Evolutionary conservation across 441 rosid genomes (phyloP).

Genomic region (Rhodomyrtus psidioides): DNA sequence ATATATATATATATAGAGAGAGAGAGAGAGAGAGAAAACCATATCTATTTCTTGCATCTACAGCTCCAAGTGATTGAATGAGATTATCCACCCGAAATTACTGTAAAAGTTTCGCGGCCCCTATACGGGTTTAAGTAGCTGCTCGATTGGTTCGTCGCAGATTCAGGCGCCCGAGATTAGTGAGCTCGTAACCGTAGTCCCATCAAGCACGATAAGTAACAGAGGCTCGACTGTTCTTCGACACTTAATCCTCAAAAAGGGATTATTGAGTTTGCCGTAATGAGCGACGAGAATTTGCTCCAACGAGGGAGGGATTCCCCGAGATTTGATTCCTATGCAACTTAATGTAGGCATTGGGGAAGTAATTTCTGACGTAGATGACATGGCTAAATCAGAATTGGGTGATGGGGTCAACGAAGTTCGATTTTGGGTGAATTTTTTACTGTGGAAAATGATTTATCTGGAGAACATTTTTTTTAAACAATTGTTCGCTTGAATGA

Average conservation of each 20-base stretch:
- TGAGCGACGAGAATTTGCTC: rapidly evolving
- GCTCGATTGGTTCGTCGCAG: background rate
- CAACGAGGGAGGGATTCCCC: background rate
- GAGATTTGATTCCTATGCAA: background rate
- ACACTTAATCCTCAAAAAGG: background rate
- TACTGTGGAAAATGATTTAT: rapidly evolving
- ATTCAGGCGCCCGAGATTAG: background rate
- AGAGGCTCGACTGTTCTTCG: background rate
- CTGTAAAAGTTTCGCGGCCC: background rate
- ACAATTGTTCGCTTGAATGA: no score
- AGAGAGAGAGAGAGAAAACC: no score
- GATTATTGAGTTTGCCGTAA: rapidly evolving
- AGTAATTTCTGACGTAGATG: background rate
- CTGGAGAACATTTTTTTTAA: rapidly evolving
- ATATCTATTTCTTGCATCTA: background rate
- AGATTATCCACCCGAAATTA: background rate
- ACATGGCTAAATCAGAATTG: background rate
- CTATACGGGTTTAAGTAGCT: no score
- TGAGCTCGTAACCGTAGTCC: background rate
- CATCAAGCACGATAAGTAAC: background rate
- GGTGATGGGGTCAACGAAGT: background rate
- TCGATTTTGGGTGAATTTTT: rapidly evolving
- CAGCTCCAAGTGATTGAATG: background rate
- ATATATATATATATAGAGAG: no score
- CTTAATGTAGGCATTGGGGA: background rate